Evolutionary conservation across 345 rosid genomes (phyloP).

Genomic region (Eutrema yunnanense): DNA sequence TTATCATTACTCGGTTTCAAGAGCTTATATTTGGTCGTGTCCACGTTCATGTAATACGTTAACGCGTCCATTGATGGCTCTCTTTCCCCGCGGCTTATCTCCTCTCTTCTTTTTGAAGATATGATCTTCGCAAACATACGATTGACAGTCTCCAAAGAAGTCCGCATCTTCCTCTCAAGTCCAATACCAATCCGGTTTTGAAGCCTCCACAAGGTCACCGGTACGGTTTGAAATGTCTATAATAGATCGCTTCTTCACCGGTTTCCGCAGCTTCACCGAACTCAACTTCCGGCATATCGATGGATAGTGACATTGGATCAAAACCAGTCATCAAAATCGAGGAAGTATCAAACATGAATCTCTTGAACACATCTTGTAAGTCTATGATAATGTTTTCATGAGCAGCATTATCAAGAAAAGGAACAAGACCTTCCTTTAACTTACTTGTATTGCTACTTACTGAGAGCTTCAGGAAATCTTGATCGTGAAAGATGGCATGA

Average conservation of each 20-base stretch:
- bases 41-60: background rate
- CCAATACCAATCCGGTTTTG: background rate
- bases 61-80: background rate
- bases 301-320: conserved; percentile 5
- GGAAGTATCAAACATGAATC: conserved; percentile 26
- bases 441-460: conserved; percentile 2
- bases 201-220: conserved; percentile 3
- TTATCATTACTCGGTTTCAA: conserved; percentile 5
- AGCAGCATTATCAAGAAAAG: conserved; percentile 7
- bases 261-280: background rate
- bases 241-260: background rate
- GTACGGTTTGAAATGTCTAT: conserved; percentile 1
- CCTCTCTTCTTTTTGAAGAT: background rate
- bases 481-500: conserved; percentile 1
- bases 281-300: background rate
- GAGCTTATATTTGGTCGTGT: conserved; percentile 5
- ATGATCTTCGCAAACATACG: background rate
- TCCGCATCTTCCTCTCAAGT: conserved; percentile 4
- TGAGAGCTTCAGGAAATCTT: background rate
- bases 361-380: conserved; percentile 28
- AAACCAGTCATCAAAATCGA: conserved; percentile 9
- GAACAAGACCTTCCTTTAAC: background rate
- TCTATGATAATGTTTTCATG: background rate
- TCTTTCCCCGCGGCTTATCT: background rate
- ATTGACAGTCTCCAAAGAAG: background rate